Base-by-base conservation (phyloP, 2,329 filamentous ascomycete species). In the Phialocephala sp. region DNA sequence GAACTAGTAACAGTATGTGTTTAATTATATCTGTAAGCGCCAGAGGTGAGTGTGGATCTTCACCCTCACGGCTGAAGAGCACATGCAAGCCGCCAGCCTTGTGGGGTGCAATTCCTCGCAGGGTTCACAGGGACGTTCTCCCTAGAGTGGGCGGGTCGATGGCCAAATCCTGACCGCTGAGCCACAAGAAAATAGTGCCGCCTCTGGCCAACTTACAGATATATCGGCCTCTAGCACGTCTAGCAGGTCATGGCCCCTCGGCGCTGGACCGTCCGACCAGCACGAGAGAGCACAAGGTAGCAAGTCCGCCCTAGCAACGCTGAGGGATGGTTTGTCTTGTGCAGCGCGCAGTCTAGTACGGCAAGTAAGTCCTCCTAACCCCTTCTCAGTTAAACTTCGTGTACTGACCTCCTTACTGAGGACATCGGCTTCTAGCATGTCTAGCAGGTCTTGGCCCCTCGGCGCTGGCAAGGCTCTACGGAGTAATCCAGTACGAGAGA, bases 281-380 rank as follows among this genome's bases (percentile, higher is more conserved):
- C 45, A 50, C 45, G 45, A 20, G n/a, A 11, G 11, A 20, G 9
- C n/a, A 20, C 45, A 50, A 50, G 45, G 15, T 41, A 41, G 37
- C 37, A 50, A 50, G 45, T 50, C 45, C 45, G n/a, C n/a, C 22
- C 45, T 50, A 50, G 45, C 45, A 50, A n/a, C 22, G 45, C 45
- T 50, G 45, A 50, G 45, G 22, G 37, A 50, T 50, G 45, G 52
- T 35, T 55, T 55, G 52, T 27, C 35, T 55, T 55, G 52, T 14
- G 52, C 15, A n/a, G 22, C 4, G 18, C 15, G 52, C n/a, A 35
- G 50, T 12, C 9, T 41, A 41, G 37, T 41, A 41, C 37, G 37
- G 37, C 37, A 14, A 14, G 37, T 41, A 41, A 14, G 37, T 41
- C 15, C 9, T 41, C 15, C 27, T 32, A 6, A 6, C 27, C 27